A percentile compares a stretch with the other conserved stretches of the same genome.
Conservation (phyloP, 768 basidiomycete genomes). For the Panellus pusillus region DNA sequence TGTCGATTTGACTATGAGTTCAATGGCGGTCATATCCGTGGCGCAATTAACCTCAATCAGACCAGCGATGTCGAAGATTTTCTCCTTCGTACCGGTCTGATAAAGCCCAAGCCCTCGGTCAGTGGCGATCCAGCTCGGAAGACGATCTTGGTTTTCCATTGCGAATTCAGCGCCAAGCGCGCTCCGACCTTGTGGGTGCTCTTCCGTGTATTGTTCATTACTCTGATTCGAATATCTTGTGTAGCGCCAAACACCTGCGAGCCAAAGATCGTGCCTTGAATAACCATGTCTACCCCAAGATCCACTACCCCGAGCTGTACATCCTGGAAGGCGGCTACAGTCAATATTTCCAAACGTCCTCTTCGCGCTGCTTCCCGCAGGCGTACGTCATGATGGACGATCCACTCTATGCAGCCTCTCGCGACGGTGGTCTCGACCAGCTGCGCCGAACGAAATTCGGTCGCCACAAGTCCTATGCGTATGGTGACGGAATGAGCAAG, state of each 20-base stretch:
- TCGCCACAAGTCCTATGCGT: slow-evolving; percentile 89
- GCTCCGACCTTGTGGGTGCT: slow-evolving; percentile 89
- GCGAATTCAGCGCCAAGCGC: slow-evolving; percentile 94
- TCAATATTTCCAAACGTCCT: slow-evolving; percentile 73
- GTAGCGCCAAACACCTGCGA: slow-evolving; percentile 90
- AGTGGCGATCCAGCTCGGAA: slow-evolving; percentile 77
- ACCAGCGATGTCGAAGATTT: slow-evolving; percentile 77
- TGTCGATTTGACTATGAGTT: slow-evolving; percentile 99
- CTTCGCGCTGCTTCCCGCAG: slow-evolving; percentile 72
- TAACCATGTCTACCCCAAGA: slow-evolving; percentile 84
- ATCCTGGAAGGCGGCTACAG: slow-evolving; percentile 96
- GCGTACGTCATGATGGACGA: slow-evolving; percentile 96
- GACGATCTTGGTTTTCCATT: slow-evolving; percentile 93
- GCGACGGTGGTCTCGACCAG: slow-evolving; percentile 85
- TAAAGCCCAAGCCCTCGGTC: slow-evolving; percentile 63
- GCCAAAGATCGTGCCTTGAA: slow-evolving; percentile 89
- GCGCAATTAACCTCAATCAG: slow-evolving; percentile 90
- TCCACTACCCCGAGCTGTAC: slow-evolving; percentile 96
- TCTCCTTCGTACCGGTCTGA: slow-evolving; percentile 57
- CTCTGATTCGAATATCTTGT: background rate
- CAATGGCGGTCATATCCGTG: slow-evolving; percentile 87
- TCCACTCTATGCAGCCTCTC: slow-evolving; percentile 75
- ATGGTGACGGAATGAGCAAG: slow-evolving; percentile 69
- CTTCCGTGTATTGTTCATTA: background rate
- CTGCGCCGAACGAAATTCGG: slow-evolving; percentile 89